These are phyloP conservation scores for Ulota crispa DNA, from an alignment of 225 moss, liverwort and hornwort genomes.

Conservation along the genomic window DNA sequence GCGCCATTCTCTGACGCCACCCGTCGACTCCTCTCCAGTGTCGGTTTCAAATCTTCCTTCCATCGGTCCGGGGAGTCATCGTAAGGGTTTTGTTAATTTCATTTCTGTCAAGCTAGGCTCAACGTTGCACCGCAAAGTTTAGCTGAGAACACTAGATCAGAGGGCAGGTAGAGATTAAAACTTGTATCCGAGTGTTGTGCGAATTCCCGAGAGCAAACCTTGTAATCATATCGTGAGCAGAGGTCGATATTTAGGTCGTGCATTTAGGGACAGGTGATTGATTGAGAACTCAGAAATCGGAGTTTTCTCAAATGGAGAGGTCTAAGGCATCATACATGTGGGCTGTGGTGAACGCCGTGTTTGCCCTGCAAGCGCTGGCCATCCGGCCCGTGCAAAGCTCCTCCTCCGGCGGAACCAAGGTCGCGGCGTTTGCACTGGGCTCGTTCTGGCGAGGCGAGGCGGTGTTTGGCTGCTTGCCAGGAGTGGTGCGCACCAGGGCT, in stretches of 20 bases:
- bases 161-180: neutral
- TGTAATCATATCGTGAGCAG: neutral
- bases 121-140: no score
- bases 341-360: neutral
- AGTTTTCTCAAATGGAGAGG: neutral
- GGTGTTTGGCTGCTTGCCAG: slow-evolving; percentile 83
- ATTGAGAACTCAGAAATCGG: neutral
- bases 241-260: neutral
- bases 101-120: neutral
- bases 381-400: neutral
- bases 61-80: neutral
- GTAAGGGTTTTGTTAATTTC: neutral
- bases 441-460: slow-evolving; percentile 91
- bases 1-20: neutral
- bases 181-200: fast-evolving
- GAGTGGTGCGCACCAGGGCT: slow-evolving; percentile 70
- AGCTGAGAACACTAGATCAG: fast-evolving
- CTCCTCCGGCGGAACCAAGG: neutral
- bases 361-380: slow-evolving; percentile 18
- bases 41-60: neutral
- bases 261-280: neutral
- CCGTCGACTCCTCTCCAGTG: neutral
- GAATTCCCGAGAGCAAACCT: neutral
- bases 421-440: slow-evolving; percentile 72
- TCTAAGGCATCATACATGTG: neutral